Evolutionary conservation across 2,329 filamentous ascomycete species (phyloP), one percentile per base, ranked within the genome.

Genomic region (Ceratocystis huliohia): DNA sequence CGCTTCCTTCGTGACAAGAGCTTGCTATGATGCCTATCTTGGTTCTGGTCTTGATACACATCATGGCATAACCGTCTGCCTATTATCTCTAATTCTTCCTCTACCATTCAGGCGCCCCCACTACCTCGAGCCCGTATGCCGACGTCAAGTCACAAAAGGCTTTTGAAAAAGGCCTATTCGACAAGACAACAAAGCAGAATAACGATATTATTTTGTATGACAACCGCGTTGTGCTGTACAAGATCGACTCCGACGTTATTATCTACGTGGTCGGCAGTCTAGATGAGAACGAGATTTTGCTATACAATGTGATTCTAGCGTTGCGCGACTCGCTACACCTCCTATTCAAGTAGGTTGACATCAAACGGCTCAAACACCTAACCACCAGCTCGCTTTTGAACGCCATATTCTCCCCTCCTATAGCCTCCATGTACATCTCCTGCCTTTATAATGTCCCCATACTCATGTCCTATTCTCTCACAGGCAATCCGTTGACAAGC

Each of bases 181-280:
- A 96, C 73, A 97, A 99, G 83, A 97, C 94, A 17, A 88, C 89
- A 71, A 99, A 97, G 81, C 91, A 95, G 79, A 92, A 85, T 15
- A 91, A 88, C 72, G 94, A 97, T 78, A 94, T 99, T 72, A 95
- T 99, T 72, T 85, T 99, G 66, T 97, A 96, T 78, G 94, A 99
- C 78, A 95, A 95, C 79, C 86, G 91, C 73, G 88, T 99, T 69
- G 91, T 97, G 66, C 87, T 97, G 64, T 99, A 96, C 82, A 99
- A 99, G 85, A 88, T 88, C 79, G 94, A 99, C 80, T 91, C 89
- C 72, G 94, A 99, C 76, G 89, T 97, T 67, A 96, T 96, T 88
- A 84, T 85, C 74, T 97, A 97, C 75, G 88, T 97, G 30, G 89
- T 99, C 10, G 93, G 93, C 70, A 86, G 87, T 65, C 83, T 89